Percentiles rank a stretch among this genome's conserved stretches.
Conservation (phyloP, 2,329 filamentous ascomycete species). For the Apiospora hydei region DNA sequence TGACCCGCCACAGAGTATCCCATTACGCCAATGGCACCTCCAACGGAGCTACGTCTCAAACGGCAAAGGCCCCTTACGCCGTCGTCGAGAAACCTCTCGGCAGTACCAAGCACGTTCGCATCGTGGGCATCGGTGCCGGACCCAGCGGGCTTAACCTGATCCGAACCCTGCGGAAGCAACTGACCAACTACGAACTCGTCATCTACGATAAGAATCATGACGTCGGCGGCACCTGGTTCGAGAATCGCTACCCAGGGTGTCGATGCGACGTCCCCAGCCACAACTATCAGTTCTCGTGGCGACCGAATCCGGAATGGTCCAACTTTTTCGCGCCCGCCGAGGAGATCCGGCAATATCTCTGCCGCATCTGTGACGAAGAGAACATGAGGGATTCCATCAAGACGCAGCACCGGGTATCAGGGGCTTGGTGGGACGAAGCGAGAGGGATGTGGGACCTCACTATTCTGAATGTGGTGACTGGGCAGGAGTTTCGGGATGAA, state of each 20-base stretch:
- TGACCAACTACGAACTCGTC: conserved; percentile 52
- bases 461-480: conserved; percentile 48
- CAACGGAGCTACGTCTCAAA: conserved; percentile 20
- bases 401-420: conserved; percentile 50
- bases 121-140: conserved; percentile 54
- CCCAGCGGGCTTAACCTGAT: conserved; percentile 54
- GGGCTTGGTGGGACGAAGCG: conserved; percentile 54
- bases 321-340: conserved; percentile 61
- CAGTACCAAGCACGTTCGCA: conserved; percentile 48
- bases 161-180: conserved; percentile 51
- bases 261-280: conserved; percentile 64
- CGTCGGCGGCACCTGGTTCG: conserved; percentile 65
- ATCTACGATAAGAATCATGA: conserved; percentile 64
- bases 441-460: conserved; percentile 51
- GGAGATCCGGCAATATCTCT: conserved; percentile 64
- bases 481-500: conserved; percentile 50
- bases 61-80: conserved; percentile 39
- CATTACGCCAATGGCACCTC: conserved; percentile 29
- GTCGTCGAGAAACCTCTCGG: conserved; percentile 48
- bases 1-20: conserved; percentile 38
- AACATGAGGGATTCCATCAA: conserved; percentile 53
- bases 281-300: conserved; percentile 69
- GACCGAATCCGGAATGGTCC: conserved; percentile 65
- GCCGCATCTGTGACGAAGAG: conserved; percentile 55
- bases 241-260: conserved; percentile 66